These are phyloP conservation scores for Pharnaceum exiguum DNA, from an alignment of 148 eudicot genomes.

Conservation along the genomic window DNA sequence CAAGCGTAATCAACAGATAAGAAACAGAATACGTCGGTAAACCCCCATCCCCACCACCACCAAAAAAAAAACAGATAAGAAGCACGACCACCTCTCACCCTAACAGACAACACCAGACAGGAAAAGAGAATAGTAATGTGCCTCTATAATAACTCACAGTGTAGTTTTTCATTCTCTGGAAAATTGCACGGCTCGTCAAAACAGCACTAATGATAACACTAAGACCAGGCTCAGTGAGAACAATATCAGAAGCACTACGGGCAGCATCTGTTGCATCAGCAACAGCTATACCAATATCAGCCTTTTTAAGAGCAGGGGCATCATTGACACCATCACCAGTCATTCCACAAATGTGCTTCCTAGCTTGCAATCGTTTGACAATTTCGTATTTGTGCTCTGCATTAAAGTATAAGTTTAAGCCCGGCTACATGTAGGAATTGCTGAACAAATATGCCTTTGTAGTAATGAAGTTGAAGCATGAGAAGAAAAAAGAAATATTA, in stretches of 20 bases:
- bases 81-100: neutral
- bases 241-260: slow-evolving; percentile 98
- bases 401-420: slow-evolving; percentile 15
- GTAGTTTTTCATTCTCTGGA: slow-evolving; percentile 98
- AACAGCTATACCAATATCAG: slow-evolving; percentile 99
- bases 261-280: slow-evolving; percentile 99
- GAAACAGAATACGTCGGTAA: too few relatives aligned
- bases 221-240: slow-evolving; percentile 97
- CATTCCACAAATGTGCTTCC: slow-evolving; percentile 99
- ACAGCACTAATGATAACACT: slow-evolving; percentile 99
- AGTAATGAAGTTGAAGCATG: neutral
- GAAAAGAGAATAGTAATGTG: neutral
- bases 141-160: slow-evolving; percentile 38
- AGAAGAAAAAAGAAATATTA: slow-evolving; percentile 22
- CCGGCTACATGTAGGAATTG: neutral
- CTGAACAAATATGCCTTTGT: neutral
- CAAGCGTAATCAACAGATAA: too few relatives aligned
- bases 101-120: neutral
- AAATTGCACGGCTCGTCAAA: slow-evolving; percentile 93
- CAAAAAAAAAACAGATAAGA: too few relatives aligned
- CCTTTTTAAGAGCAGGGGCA: slow-evolving; percentile 98
- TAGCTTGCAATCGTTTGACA: slow-evolving; percentile 94
- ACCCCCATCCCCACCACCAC: too few relatives aligned
- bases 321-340: slow-evolving; percentile 99
- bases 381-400: slow-evolving; percentile 97